A percentile compares a stretch with the other conserved stretches of the same genome.
phyloP scores from a whole-genome alignment of 805 yeast species.

The Kuraishia molischiana region DNA sequence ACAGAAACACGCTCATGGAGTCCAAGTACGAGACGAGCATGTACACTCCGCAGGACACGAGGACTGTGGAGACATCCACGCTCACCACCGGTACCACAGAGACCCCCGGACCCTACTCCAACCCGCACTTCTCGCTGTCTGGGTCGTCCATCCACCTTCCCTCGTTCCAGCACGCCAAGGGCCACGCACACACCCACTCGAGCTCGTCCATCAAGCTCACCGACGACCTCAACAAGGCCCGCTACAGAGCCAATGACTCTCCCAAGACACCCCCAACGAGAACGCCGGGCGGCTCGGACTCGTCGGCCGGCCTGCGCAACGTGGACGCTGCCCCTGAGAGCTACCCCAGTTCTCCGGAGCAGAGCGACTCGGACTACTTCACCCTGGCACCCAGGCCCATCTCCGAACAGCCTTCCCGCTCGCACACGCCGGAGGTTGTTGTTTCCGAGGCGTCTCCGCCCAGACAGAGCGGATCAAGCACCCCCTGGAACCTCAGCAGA shows the following conservation, averaged over 20 bases:
- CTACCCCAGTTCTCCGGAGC: background rate
- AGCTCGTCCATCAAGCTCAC: slow-evolving; percentile 2
- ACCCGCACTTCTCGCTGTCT: background rate
- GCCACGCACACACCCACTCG: background rate
- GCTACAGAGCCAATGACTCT: background rate
- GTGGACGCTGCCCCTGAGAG: background rate
- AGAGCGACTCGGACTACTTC: slow-evolving; percentile 17
- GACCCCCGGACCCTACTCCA: background rate
- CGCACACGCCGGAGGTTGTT: background rate
- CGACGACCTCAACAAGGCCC: slow-evolving; percentile 9
- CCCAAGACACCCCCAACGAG: background rate
- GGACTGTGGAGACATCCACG: background rate
- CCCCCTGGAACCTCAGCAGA: slow-evolving; percentile 1
- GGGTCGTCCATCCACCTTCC: slow-evolving; percentile 15
- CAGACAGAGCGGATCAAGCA: background rate
- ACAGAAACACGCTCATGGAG: slow-evolving; percentile 35
- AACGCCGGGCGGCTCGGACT: background rate
- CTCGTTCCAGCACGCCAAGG: slow-evolving; percentile 14
- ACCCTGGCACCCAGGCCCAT: slow-evolving; percentile 16
- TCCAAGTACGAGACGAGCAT: slow-evolving; percentile 2
- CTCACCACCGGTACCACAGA: background rate
- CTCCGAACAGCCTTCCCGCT: too few relatives aligned
- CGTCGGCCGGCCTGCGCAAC: background rate
- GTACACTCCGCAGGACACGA: slow-evolving; percentile 4
- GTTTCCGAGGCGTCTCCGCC: slow-evolving; percentile 2